phyloP scores from a whole-genome alignment of 176 grass and related monocot species.

The Saccharum spontaneum region DNA sequence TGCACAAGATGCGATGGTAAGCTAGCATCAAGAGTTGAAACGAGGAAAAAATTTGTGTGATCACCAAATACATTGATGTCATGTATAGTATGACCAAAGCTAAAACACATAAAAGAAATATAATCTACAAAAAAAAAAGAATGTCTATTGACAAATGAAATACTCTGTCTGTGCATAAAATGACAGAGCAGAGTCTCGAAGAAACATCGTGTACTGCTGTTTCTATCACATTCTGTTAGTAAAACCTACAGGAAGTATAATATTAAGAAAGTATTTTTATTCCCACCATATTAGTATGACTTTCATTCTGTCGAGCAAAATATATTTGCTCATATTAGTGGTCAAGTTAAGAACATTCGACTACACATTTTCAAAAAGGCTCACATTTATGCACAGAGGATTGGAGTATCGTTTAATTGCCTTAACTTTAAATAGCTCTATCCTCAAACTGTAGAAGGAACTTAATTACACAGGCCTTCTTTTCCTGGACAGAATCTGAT shows the following conservation, averaged over 20 bases:
- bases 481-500: background rate
- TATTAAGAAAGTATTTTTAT: background rate
- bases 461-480: background rate
- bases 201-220: background rate
- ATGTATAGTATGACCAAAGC: background rate
- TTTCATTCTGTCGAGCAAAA: background rate
- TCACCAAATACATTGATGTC: background rate
- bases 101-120: background rate
- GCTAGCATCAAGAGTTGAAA: background rate
- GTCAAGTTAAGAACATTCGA: background rate
- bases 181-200: background rate
- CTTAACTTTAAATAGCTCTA: background rate
- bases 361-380: background rate
- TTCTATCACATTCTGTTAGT: background rate
- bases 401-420: background rate
- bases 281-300: background rate
- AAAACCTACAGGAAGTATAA: background rate
- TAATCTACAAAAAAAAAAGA: background rate
- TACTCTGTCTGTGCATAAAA: background rate
- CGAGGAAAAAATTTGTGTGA: background rate
- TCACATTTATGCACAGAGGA: background rate
- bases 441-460: background rate
- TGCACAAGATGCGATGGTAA: background rate
- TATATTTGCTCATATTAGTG: background rate
- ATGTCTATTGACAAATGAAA: background rate